Evolutionary conservation across 148 eudicot genomes (phyloP).

Genomic region (Rhododendron molle): DNA sequence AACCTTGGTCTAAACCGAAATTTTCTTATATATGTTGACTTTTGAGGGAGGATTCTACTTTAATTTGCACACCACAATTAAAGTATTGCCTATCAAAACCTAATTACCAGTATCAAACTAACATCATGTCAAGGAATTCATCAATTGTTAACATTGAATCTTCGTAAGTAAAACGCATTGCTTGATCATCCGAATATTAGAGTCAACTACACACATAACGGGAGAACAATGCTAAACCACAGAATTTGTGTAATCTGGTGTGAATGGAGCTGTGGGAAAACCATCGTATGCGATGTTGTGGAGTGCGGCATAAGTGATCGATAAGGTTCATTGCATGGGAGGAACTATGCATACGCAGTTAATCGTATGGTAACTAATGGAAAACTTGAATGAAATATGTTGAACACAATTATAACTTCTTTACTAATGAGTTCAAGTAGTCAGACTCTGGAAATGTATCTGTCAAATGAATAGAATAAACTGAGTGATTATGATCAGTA

Average conservation of each 20-base stretch:
- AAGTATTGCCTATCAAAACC: not conserved
- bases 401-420: not conserved
- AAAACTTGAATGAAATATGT: not conserved
- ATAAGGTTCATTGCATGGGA: not conserved
- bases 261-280: not conserved
- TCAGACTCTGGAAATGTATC: not conserved
- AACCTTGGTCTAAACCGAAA: not conserved
- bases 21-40: not conserved
- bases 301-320: not conserved
- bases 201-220: not conserved
- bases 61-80: not conserved
- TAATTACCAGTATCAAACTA: not conserved
- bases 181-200: not conserved
- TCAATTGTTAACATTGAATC: not conserved
- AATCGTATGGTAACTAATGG: not conserved
- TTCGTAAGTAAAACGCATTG: not conserved
- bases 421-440: not conserved
- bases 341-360: not conserved
- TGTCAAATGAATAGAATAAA: not conserved
- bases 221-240: not conserved
- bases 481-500: not conserved
- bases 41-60: not conserved
- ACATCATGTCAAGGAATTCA: not conserved
- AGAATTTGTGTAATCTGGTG: not conserved
- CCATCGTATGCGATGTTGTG: conserved; percentile 4